Evolutionary conservation across 371 early-diverging fungal genomes (phyloP).

Genomic region (Coemansia sp.): DNA sequence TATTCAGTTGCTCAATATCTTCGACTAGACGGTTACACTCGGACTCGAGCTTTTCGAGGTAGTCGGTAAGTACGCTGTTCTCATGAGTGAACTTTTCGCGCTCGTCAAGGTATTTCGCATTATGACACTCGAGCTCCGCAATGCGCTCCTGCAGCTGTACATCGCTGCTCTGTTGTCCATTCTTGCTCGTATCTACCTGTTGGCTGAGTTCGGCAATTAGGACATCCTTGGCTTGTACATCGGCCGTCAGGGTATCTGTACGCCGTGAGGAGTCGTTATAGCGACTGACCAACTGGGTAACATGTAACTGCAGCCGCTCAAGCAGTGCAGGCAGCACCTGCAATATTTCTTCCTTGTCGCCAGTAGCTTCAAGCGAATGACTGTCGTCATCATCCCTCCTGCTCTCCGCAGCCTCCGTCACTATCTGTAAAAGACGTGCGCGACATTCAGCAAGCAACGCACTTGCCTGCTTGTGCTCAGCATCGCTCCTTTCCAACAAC

Average conservation of each 20-base stretch:
- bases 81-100: constrained; percentile 44
- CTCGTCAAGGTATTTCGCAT: constrained; percentile 62
- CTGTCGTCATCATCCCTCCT: background rate
- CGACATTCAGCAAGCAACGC: constrained; percentile 1
- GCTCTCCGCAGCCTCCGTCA: background rate
- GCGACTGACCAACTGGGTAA: background rate
- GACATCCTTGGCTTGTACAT: constrained; percentile 4
- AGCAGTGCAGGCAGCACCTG: background rate
- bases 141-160: constrained; percentile 25
- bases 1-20: constrained; percentile 69
- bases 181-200: constrained; percentile 4
- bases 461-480: constrained; percentile 1
- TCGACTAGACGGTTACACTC: constrained; percentile 74
- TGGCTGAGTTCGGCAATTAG: constrained; percentile 15
- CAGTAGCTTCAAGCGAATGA: background rate
- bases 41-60: constrained; percentile 61
- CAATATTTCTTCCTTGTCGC: background rate
- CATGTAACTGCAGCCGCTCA: background rate
- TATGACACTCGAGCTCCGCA: constrained; percentile 55
- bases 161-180: constrained; percentile 30
- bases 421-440: background rate
- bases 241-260: background rate
- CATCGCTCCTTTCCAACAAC: background rate
- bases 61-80: constrained; percentile 30
- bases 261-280: background rate